phyloP scores from a whole-genome alignment of 495 filamentous ascomycete species.

The Trichoderma asperelloides region DNA sequence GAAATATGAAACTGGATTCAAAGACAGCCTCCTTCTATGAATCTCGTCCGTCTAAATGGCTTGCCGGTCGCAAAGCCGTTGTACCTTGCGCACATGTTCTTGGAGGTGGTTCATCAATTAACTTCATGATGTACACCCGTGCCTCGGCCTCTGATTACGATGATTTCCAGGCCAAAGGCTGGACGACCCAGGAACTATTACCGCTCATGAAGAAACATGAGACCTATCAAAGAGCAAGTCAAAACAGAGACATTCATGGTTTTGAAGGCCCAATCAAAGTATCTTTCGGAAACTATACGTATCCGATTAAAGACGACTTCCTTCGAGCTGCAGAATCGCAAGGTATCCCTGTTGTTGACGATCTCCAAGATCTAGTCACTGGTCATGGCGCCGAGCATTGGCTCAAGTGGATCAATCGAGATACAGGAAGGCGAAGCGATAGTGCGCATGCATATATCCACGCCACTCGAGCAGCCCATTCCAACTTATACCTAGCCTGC shows the following conservation, averaged over 20 bases:
- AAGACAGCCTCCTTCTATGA: constrained; percentile 84
- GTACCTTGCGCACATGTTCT: constrained; percentile 74
- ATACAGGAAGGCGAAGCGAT: constrained; percentile 61
- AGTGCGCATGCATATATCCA: constrained; percentile 71
- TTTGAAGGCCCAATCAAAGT: constrained; percentile 80
- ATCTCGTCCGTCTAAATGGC: constrained; percentile 63
- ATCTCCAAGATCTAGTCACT: constrained; percentile 59
- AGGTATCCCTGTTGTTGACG: constrained; percentile 63
- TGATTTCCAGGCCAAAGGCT: constrained; percentile 73
- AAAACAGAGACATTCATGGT: constrained; percentile 68
- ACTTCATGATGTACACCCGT: constrained; percentile 85
- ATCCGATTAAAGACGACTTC: constrained; percentile 70
- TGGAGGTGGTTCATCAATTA: constrained; percentile 72
- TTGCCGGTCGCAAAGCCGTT: constrained; percentile 61
- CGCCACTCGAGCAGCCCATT: constrained; percentile 54
- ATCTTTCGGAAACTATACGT: constrained; percentile 69
- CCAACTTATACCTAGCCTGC: constrained; percentile 65
- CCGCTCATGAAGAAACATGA: constrained; percentile 80
- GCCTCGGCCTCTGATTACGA: constrained; percentile 79
- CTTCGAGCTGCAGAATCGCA: constrained; percentile 69
- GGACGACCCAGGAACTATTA: constrained; percentile 69
- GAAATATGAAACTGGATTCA: constrained; percentile 75
- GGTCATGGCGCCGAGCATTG: constrained; percentile 50
- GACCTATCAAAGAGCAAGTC: constrained; percentile 69
- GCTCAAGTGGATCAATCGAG: constrained; percentile 64